Evolutionary conservation across 2,329 filamentous ascomycete genomes (phyloP).

Genomic region (Colletotrichum eremochloae): DNA sequence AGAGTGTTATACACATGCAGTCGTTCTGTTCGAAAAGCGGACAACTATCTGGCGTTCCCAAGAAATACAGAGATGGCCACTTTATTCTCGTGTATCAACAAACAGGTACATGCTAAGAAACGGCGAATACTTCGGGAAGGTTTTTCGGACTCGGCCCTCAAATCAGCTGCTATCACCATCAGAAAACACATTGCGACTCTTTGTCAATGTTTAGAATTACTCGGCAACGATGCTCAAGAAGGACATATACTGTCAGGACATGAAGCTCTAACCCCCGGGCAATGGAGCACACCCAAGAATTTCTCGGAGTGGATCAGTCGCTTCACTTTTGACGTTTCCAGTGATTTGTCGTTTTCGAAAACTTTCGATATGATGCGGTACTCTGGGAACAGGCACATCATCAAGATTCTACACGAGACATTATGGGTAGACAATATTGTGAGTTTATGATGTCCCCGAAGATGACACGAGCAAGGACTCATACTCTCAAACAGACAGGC

Average conservation of each 20-base stretch:
- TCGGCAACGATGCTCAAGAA: slow-evolving; percentile 16
- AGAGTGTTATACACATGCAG: slow-evolving; percentile 27
- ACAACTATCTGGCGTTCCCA: slow-evolving; percentile 25
- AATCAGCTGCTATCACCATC: slow-evolving; percentile 21
- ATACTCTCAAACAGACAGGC: not conserved
- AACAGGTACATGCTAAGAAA: slow-evolving; percentile 29
- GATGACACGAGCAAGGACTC: not conserved
- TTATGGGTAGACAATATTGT: slow-evolving; percentile 31
- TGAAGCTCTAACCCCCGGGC: not conserved
- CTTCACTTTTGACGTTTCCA: slow-evolving; percentile 32
- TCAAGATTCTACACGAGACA: slow-evolving; percentile 28
- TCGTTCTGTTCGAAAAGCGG: slow-evolving; percentile 21
- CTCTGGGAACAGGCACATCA: slow-evolving; percentile 7
- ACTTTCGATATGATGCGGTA: slow-evolving; percentile 21
- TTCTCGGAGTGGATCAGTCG: slow-evolving; percentile 31
- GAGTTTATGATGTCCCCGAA: not conserved
- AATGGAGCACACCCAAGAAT: slow-evolving; percentile 27
- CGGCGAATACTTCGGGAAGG: slow-evolving; percentile 19
- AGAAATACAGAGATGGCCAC: slow-evolving; percentile 23
- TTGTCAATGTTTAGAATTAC: slow-evolving; percentile 28
- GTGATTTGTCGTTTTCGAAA: slow-evolving; percentile 27
- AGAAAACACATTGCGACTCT: slow-evolving; percentile 26
- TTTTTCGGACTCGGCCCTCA: slow-evolving; percentile 28
- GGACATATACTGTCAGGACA: not conserved
- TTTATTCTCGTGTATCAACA: slow-evolving; percentile 28